Conservation (phyloP, 306 rosid genomes). For the Cucurbita argyrosperma region DNA sequence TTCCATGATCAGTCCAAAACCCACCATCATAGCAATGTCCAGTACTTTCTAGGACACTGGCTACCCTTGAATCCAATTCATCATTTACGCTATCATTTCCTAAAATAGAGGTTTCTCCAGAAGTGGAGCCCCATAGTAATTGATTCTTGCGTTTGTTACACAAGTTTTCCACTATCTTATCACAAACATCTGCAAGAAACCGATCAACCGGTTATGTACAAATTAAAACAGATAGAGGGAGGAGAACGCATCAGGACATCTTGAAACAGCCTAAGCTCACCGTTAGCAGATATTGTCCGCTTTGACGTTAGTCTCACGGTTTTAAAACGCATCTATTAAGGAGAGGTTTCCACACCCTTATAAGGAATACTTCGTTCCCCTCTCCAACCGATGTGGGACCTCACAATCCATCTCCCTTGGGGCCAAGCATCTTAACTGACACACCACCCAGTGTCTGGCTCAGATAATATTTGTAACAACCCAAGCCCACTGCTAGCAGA, state of each 20-base stretch:
- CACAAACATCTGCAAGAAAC: constrained; percentile 56
- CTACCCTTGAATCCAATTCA: constrained; percentile 75
- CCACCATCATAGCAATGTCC: constrained; percentile 89
- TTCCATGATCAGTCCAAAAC: constrained; percentile 61
- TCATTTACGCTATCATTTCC: constrained; percentile 62
- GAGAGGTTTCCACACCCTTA: too few species aligned
- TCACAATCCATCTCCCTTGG: too few species aligned
- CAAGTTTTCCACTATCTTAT: constrained; percentile 80
- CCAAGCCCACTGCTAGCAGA: too few species aligned
- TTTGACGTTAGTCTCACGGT: too few species aligned
- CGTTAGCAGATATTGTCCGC: too few species aligned
- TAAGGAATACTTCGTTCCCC: too few species aligned
- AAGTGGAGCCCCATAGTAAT: constrained; percentile 37
- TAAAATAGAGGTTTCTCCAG: constrained; percentile 46
- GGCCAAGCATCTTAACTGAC: too few species aligned
- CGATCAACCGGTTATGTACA: not conserved
- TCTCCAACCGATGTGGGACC: too few species aligned
- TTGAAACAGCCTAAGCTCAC: too few species aligned
- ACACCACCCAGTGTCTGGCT: too few species aligned
- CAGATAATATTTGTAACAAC: too few species aligned
- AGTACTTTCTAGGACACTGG: constrained; percentile 88
- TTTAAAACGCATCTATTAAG: too few species aligned
- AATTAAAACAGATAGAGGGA: not conserved
- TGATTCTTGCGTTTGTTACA: constrained; percentile 72
- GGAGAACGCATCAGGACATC: not conserved